A percentile compares a stretch with the other conserved stretches of the same genome.
phyloP scores from a whole-genome alignment of 768 basidiomycete species.

The Boletellus ananas region DNA sequence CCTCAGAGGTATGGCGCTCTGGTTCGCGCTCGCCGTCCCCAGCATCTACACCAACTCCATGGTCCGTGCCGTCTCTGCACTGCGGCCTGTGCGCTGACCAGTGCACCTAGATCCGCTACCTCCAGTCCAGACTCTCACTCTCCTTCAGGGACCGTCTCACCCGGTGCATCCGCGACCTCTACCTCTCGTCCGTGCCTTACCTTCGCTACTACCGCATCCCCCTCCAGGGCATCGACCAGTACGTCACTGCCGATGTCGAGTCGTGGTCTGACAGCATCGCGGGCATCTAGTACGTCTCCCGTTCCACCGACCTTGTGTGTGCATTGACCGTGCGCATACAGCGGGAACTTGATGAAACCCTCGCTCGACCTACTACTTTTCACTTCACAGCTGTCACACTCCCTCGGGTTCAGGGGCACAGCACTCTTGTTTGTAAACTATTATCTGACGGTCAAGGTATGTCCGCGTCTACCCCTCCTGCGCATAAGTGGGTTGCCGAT shows the following conservation, averaged over 20 bases:
- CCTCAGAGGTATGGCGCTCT: conserved; percentile 71
- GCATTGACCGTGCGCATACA: conserved; percentile 25
- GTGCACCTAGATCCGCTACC: conserved; percentile 70
- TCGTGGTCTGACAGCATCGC: conserved; percentile 84
- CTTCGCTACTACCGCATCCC: conserved; percentile 65
- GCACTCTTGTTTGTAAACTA: conserved; percentile 79
- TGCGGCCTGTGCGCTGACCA: not conserved
- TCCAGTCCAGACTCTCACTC: conserved; percentile 83
- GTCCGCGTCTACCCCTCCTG: not conserved
- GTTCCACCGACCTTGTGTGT: not conserved
- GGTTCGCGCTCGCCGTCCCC: conserved; percentile 89
- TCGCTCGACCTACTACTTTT: conserved; percentile 88
- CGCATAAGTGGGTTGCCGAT: not conserved
- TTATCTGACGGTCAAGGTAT: conserved; percentile 65
- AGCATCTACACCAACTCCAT: conserved; percentile 96
- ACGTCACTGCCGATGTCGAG: conserved; percentile 89
- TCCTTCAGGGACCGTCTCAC: conserved; percentile 83
- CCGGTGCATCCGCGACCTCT: conserved; percentile 88
- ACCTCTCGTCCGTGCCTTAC: conserved; percentile 71
- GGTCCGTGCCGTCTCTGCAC: conserved; percentile 40
- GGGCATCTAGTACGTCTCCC: conserved; percentile 77
- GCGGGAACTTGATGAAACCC: conserved; percentile 92
- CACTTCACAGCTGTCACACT: conserved; percentile 84
- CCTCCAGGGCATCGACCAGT: conserved; percentile 82
- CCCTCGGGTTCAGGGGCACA: conserved; percentile 83